Conservation (phyloP, 208 protist genomes). For the Phytomonas sp. region DNA sequence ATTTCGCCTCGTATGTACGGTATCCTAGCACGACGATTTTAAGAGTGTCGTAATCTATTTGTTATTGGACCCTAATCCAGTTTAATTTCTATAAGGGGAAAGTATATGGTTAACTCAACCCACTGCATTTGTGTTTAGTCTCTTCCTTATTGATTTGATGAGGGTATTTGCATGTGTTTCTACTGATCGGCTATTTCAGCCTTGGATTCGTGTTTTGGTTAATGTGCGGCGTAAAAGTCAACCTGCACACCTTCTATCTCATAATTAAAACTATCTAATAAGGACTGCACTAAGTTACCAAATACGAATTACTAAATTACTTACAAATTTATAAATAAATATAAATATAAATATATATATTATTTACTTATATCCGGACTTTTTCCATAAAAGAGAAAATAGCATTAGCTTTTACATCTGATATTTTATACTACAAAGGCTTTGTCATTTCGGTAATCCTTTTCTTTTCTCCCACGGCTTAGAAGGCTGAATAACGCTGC, state of each 20-base stretch:
- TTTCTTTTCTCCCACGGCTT: conserved; percentile 5
- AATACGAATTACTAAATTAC: neutral
- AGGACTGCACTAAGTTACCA: neutral
- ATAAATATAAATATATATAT: too few relatives aligned
- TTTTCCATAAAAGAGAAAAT: neutral
- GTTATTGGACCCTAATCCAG: neutral
- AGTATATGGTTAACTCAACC: neutral
- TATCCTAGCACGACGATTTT: conserved; percentile 48
- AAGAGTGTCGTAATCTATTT: neutral
- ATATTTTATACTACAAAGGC: neutral
- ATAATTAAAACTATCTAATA: neutral
- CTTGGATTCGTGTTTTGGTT: neutral
- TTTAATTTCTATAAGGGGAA: neutral
- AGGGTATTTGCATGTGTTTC: neutral
- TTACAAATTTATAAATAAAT: too few relatives aligned
- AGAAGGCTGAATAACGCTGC: neutral
- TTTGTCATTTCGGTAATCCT: neutral
- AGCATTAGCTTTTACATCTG: neutral
- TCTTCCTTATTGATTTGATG: neutral
- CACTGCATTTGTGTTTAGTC: neutral
- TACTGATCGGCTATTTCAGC: neutral
- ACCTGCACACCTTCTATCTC: neutral
- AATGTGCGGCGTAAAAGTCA: neutral
- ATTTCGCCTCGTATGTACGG: conserved; percentile 81
- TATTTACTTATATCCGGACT: neutral